These are phyloP conservation scores for Linnemannia hyalina DNA, from an alignment of 192 early-diverging fungal genomes.

Conservation along the genomic window DNA sequence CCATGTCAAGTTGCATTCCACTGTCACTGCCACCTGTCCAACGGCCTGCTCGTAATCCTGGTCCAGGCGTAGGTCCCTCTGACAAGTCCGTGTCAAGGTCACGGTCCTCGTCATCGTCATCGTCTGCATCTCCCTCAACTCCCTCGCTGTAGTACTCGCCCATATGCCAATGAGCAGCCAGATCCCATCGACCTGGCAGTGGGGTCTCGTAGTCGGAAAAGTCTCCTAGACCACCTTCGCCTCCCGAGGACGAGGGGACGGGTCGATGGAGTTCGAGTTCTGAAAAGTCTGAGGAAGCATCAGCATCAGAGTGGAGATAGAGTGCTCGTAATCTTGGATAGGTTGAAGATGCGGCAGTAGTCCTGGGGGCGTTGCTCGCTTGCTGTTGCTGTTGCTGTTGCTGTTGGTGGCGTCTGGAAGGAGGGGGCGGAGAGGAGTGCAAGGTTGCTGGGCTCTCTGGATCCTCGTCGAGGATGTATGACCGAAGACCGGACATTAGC, in stretches of 20 bases:
- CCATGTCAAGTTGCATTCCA: slow-evolving; percentile 18
- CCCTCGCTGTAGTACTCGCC: slow-evolving; percentile 47
- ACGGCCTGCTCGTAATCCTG: not conserved
- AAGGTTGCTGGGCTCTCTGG: not conserved
- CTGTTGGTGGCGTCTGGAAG: slow-evolving; percentile 3
- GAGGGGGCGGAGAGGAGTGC: not conserved
- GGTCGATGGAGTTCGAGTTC: slow-evolving; percentile 16
- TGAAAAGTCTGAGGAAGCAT: slow-evolving; percentile 39
- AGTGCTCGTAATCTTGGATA: not conserved
- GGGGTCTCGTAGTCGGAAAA: slow-evolving; percentile 32
- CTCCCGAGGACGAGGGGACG: not conserved
- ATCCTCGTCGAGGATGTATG: not conserved
- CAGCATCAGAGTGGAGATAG: slow-evolving; percentile 26
- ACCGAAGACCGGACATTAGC: not conserved
- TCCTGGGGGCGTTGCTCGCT: not conserved
- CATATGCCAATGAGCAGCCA: slow-evolving; percentile 39
- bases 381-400: slow-evolving; percentile 1
- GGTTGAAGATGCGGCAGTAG: not conserved
- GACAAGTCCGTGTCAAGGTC: slow-evolving; percentile 38
- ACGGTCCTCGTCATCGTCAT: slow-evolving; percentile 45
- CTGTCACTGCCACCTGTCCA: not conserved
- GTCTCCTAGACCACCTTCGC: not conserved
- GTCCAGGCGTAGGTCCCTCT: slow-evolving; percentile 14
- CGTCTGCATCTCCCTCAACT: slow-evolving; percentile 42
- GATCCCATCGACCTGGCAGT: slow-evolving; percentile 39